Percentiles rank a stretch among this genome's conserved stretches.
phyloP scores from a whole-genome alignment of 495 filamentous ascomycete genomes.

The Daldinia grandis region DNA sequence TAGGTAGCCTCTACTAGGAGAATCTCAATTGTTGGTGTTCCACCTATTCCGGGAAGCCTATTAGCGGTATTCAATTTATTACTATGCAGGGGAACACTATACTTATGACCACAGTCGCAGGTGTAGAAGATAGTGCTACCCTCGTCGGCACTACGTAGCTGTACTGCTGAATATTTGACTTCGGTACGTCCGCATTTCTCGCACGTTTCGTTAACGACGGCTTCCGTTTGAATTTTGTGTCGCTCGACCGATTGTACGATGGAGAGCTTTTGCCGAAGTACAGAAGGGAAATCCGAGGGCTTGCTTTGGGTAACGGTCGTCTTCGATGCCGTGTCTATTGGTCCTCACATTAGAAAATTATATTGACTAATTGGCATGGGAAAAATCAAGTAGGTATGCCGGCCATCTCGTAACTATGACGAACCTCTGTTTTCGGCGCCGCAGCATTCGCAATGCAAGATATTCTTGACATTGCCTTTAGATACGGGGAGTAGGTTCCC shows the following conservation, averaged over 20 bases:
- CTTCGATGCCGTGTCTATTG: slow-evolving; percentile 79
- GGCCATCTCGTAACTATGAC: neutral
- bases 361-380: neutral
- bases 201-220: slow-evolving; percentile 73
- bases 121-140: slow-evolving; percentile 89
- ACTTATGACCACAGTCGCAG: slow-evolving; percentile 88
- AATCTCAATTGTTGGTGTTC: slow-evolving; percentile 66
- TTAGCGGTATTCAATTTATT: slow-evolving; percentile 38
- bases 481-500: slow-evolving; percentile 87
- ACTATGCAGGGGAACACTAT: slow-evolving; percentile 45
- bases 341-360: slow-evolving; percentile 19
- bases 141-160: slow-evolving; percentile 93
- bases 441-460: slow-evolving; percentile 84
- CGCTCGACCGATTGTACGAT: slow-evolving; percentile 83
- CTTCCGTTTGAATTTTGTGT: slow-evolving; percentile 79
- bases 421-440: slow-evolving; percentile 82
- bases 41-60: slow-evolving; percentile 56
- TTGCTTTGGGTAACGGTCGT: slow-evolving; percentile 84
- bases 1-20: slow-evolving; percentile 14
- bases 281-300: slow-evolving; percentile 84
- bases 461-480: slow-evolving; percentile 74
- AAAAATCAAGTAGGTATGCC: neutral
- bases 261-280: slow-evolving; percentile 83
- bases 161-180: slow-evolving; percentile 84
- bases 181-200: slow-evolving; percentile 81